Conservation (phyloP, 2,329 filamentous ascomycete species). For the Fusarium sp. region DNA sequence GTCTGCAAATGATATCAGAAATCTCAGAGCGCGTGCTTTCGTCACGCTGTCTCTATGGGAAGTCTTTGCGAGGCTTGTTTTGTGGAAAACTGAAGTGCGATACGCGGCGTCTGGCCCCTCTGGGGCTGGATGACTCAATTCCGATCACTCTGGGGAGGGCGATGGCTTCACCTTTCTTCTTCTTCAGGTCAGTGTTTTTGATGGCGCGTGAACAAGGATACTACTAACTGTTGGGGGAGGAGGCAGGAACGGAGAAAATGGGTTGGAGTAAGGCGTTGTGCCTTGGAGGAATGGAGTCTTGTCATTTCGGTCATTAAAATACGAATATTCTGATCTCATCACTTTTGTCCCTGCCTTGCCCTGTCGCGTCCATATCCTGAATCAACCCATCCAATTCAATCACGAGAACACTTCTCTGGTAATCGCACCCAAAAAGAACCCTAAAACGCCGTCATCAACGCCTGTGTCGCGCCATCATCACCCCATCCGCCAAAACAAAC, state of each 20-base stretch:
- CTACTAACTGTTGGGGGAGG: conserved; percentile 38
- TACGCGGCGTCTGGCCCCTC: conserved; percentile 76
- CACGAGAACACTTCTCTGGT: conserved; percentile 4
- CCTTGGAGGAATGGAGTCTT: conserved; percentile 27
- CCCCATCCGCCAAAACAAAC: not conserved
- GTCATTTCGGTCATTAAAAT: conserved; percentile 39
- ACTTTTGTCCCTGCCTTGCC: conserved; percentile 1
- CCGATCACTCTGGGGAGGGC: conserved; percentile 89
- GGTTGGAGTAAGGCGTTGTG: not conserved
- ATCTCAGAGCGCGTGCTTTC: conserved; percentile 68
- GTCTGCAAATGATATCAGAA: conserved; percentile 95
- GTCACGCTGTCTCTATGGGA: conserved; percentile 76
- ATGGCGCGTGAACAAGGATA: conserved; percentile 33
- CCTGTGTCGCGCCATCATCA: not conserved
- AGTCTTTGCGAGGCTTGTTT: conserved; percentile 93
- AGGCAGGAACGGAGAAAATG: not conserved
- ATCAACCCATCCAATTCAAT: not conserved
- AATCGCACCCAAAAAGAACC: conserved; percentile 1
- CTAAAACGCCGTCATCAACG: conserved; percentile 28
- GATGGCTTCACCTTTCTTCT: conserved; percentile 62
- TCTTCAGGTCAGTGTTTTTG: conserved; percentile 42
- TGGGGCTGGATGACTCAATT: conserved; percentile 77
- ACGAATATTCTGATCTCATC: conserved; percentile 19
- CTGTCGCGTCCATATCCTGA: not conserved
- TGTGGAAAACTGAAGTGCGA: conserved; percentile 83